Evolutionary conservation across 2,329 filamentous ascomycete genomes (phyloP).

Genomic region (Fusarium bactridioides): DNA sequence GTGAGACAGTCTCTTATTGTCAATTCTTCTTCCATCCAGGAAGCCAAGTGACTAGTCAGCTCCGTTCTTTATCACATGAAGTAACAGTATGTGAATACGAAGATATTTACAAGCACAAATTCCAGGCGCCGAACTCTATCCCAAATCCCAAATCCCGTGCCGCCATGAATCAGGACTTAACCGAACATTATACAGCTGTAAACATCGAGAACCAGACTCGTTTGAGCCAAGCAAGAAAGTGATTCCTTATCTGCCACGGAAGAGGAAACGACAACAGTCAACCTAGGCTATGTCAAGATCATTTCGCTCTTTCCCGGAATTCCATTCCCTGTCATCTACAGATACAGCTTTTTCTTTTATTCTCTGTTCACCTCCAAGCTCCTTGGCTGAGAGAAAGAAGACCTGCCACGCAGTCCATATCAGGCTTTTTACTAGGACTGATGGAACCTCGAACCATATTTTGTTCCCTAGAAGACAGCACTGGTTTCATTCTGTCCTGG

Average conservation of each 20-base stretch:
- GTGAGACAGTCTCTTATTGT: conserved; percentile 11
- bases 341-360: background rate
- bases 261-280: conserved; percentile 24
- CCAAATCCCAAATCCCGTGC: conserved; percentile 10
- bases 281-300: conserved; percentile 12
- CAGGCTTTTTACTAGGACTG: conserved; percentile 76
- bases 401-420: conserved; percentile 90
- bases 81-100: conserved; percentile 24
- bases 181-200: conserved; percentile 30
- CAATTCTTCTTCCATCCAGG: conserved; percentile 28
- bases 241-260: conserved; percentile 20
- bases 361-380: conserved; percentile 72
- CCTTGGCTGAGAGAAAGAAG: conserved; percentile 88
- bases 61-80: conserved; percentile 4
- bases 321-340: conserved; percentile 11
- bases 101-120: conserved; percentile 39
- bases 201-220: conserved; percentile 21
- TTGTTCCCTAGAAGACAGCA: conserved; percentile 49
- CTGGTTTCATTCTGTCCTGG: conserved; percentile 54
- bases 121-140: conserved; percentile 19
- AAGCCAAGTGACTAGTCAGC: conserved; percentile 24
- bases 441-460: conserved; percentile 72
- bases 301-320: conserved; percentile 19
- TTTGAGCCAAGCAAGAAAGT: conserved; percentile 26
- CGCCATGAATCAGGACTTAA: conserved; percentile 22